These are phyloP conservation scores for Cucumis melo DNA, from an alignment of 306 rosid species.

Conservation along the genomic window DNA sequence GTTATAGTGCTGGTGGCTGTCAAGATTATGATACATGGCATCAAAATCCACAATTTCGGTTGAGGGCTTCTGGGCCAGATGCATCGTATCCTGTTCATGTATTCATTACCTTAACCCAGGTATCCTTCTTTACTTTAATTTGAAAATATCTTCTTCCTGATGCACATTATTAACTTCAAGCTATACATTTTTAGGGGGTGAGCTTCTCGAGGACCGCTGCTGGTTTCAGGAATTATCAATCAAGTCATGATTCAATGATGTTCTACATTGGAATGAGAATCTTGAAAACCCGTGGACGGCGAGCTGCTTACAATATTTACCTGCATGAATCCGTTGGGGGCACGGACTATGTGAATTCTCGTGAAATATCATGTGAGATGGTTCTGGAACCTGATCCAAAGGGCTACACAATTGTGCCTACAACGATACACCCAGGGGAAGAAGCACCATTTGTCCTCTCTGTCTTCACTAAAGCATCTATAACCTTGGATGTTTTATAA, in stretches of 20 bases:
- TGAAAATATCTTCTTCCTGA: background rate
- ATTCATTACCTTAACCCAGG: slow-evolving; percentile 96
- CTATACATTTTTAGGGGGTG: slow-evolving; percentile 57
- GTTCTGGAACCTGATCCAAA: slow-evolving; percentile 96
- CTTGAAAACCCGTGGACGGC: slow-evolving; percentile 95
- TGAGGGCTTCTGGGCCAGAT: slow-evolving; percentile 87
- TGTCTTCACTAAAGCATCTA: slow-evolving; percentile 93
- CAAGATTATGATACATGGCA: slow-evolving; percentile 98
- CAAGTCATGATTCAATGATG: slow-evolving; percentile 95
- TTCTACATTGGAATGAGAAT: slow-evolving; percentile 98
- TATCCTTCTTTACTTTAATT: slow-evolving; percentile 10
- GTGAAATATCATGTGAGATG: slow-evolving; percentile 99
- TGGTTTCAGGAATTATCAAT: slow-evolving; percentile 93
- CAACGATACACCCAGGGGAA: slow-evolving; percentile 97
- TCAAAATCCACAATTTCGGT: slow-evolving; percentile 95
- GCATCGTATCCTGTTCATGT: slow-evolving; percentile 88
- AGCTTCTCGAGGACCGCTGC: slow-evolving; percentile 97
- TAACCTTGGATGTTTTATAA: slow-evolving; percentile 80
- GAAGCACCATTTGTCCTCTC: slow-evolving; percentile 99
- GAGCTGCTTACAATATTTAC: slow-evolving; percentile 89
- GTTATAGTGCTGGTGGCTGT: slow-evolving; percentile 98
- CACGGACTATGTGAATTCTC: slow-evolving; percentile 90
- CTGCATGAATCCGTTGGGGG: slow-evolving; percentile 97
- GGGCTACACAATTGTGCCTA: slow-evolving; percentile 97
- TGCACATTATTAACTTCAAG: background rate